Evolutionary conservation across 2,329 filamentous ascomycete species (phyloP).

Genomic region (Dothidotthia symphoricarpi): DNA sequence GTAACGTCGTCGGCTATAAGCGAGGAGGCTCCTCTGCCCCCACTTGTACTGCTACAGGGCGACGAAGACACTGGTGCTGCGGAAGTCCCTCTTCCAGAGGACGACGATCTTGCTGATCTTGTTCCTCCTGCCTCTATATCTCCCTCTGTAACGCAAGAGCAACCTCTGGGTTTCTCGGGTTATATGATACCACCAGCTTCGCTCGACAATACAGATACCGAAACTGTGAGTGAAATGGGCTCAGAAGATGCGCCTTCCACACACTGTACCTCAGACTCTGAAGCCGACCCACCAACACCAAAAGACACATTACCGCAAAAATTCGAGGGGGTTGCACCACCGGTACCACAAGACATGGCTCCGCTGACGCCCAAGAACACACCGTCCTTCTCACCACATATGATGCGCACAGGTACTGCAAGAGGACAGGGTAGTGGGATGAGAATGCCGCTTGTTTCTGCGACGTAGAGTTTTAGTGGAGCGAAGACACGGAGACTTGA

Average conservation of each 20-base stretch:
- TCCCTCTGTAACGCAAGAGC: conserved; percentile 9
- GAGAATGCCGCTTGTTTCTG: conserved; percentile 30
- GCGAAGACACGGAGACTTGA: background rate
- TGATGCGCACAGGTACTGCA: conserved; percentile 29
- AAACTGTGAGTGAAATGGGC: conserved; percentile 21
- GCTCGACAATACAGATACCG: conserved; percentile 7
- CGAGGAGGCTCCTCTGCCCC: conserved; percentile 22
- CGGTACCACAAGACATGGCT: background rate
- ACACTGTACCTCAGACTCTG: conserved; percentile 22
- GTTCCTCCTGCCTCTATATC: conserved; percentile 2
- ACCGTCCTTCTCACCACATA: conserved; percentile 16
- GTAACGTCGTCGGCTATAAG: conserved; percentile 1
- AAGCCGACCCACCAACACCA: conserved; percentile 3
- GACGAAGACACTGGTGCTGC: conserved; percentile 9
- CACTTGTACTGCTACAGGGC: conserved; percentile 1
- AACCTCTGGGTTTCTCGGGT: conserved; percentile 4
- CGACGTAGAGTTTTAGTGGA: conserved; percentile 14
- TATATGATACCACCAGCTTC: background rate
- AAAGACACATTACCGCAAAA: too few species aligned
- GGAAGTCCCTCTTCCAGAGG: conserved; percentile 21
- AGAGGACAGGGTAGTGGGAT: conserved; percentile 17
- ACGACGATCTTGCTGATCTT: conserved; percentile 12
- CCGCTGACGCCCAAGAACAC: conserved; percentile 9
- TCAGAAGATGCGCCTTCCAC: conserved; percentile 26
- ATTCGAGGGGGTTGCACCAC: background rate